Base-by-base conservation (phyloP, 2,329 filamentous ascomycete species). In the Chaetomiaceae sp. region DNA sequence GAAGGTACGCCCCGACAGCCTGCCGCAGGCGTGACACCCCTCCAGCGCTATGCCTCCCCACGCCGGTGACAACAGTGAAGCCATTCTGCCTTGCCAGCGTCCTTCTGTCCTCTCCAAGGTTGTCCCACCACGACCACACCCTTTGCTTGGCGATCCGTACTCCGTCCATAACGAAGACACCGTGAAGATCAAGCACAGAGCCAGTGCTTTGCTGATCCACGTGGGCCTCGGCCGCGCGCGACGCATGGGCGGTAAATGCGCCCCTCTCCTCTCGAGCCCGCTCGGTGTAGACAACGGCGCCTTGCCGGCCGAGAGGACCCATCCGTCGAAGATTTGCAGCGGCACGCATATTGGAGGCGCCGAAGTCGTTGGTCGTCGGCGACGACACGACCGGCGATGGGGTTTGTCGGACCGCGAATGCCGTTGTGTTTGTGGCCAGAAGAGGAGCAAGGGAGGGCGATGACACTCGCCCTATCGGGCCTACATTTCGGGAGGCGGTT, bases 41-140 rank as follows among this genome's bases (percentile, higher is more conserved):
- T 48, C 86, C 84, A 42, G 82, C 78, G 62, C 84, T 94, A 69
- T 97, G 92, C 49, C 78, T 78, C 1, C 92, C 92, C 13, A 85
- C 66, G 0, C 92, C 92, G 3, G 90, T 95, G 49, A 97, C 80
- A 55, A 97, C 84, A 34, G 79, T 82, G 63, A 87, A 90, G 0
- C 82, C 75, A 7, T 69, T 58, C 18, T 74, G 74, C 63, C 77
- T 73, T 18, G 76, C 73, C 56, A 67, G 70, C 9, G 66, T 62
- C 61, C 65, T 54, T 73, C 72, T 41, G 78, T 76, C 58, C 64
- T 91, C 86, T 1, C 87, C 87, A 8, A 90, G 71, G 0, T 71
- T 70, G 16, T 81, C 73, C 91, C 90, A 96, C 92, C 92, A 97
- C 9, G 66, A 67, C 58, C 79, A 75, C 0, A 87, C 85, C 33